Evolutionary conservation across 2,329 filamentous ascomycete genomes (phyloP), one percentile per base, ranked within the genome.

Genomic region (Lomentospora prolificans): DNA sequence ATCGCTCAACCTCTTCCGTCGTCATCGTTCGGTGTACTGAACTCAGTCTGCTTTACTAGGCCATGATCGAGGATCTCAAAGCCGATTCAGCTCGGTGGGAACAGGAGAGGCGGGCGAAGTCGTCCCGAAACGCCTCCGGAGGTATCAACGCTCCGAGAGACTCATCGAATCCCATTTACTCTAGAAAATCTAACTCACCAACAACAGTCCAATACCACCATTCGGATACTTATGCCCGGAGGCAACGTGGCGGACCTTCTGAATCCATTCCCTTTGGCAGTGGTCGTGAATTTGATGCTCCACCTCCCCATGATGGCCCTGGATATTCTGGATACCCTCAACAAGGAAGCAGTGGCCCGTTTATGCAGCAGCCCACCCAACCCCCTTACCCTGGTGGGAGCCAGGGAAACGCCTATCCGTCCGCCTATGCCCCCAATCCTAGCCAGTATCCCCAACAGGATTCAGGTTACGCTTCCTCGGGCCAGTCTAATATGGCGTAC

Each of bases 11-110:
- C 28, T 25, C 10, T 22, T 41, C 6, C 22, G 19, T 12, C 12
- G 24, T 28, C 44, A 7, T 25, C 51, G 51, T 14, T 39, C 12
- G 14, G 19, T n/a, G 30, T 17, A 36, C 22, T 31, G 6, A 31
- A 41, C n/a, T 54, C 28, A 41, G 52, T 17, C 24, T 39, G 27
- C 55, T 46, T 57, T 41, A 25, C 19, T 36, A 83, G 80, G 79
- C 80, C 57, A 83, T 83, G 80, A 83, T 83, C 55, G 78, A 80
- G 66, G 79, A 82, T 62, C 69, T 83, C 57, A 83, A 83, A 64
- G 78, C 76, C 66, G 80, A 83, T 67, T 83, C 80, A 61, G 76
- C 78, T 59, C 76, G 79, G 59, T 83, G 80, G 80, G 79, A 82
- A 63, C 75, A 75, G 67, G 80, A 83, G 69, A 75, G 79, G 66